A percentile compares a stretch with the other conserved stretches of the same genome.
Evolutionary conservation across 169 alveolate genomes (phyloP).

Genomic region (Cryptosporidium viatorum): DNA sequence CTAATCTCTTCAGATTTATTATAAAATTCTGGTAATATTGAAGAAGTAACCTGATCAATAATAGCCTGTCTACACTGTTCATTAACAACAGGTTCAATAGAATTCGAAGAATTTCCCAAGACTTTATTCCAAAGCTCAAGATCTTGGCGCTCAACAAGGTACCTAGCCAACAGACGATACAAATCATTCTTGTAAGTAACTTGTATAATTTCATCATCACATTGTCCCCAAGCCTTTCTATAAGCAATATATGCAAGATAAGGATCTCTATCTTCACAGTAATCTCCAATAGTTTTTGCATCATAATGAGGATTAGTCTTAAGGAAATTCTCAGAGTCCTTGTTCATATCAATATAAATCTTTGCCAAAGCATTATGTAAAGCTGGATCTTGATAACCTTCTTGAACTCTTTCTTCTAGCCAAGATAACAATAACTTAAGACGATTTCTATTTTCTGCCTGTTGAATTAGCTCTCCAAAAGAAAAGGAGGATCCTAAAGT

Average conservation of each 20-base stretch:
- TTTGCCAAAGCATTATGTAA: conserved; percentile 98
- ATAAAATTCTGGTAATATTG: conserved; percentile 96
- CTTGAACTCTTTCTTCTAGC: conserved; percentile 97
- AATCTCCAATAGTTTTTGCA: conserved; percentile 96
- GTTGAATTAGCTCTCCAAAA: conserved; percentile 95
- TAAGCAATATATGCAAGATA: conserved; percentile 98
- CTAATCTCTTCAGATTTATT: conserved; percentile 92
- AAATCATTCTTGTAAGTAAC: conserved; percentile 96
- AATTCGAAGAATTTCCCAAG: conserved; percentile 81
- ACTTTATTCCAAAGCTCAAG: conserved; percentile 96
- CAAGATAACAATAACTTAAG: conserved; percentile 94
- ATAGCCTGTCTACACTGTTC: conserved; percentile 93
- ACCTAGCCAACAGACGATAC: conserved; percentile 95
- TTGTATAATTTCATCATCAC: conserved; percentile 96
- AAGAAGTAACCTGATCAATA: conserved; percentile 95
- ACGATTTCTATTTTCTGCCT: conserved; percentile 97
- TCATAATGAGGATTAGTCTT: conserved; percentile 96
- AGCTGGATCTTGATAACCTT: conserved; percentile 95
- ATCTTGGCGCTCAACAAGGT: conserved; percentile 95
- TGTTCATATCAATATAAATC: conserved; percentile 96
- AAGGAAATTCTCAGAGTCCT: conserved; percentile 96
- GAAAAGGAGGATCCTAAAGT: conserved; percentile 94
- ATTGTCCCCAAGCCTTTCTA: conserved; percentile 97
- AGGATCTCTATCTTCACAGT: conserved; percentile 99
- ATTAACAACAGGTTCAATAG: conserved; percentile 64